These are phyloP conservation scores for Loxodes magnus DNA, from an alignment of 73 alveolate genomes.

Conservation along the genomic window DNA sequence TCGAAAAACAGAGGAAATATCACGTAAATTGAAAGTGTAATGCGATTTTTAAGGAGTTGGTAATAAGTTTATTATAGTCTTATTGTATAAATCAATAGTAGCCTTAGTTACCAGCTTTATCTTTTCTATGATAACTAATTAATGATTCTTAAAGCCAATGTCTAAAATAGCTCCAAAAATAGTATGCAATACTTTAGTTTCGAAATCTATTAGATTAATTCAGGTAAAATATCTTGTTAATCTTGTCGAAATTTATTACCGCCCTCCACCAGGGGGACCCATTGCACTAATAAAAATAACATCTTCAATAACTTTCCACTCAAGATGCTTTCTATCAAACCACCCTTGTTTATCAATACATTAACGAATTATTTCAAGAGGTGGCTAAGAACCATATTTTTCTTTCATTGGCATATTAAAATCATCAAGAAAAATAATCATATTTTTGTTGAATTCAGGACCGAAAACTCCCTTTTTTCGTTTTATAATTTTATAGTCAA, in stretches of 20 bases:
- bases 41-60: constrained; percentile 99
- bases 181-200: constrained; percentile 20
- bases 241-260: constrained; percentile 26
- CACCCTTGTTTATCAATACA: constrained; percentile 96
- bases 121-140: constrained; percentile 24
- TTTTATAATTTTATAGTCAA: constrained; percentile 92
- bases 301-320: not conserved
- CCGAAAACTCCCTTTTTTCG: constrained; percentile 75
- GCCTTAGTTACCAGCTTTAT: constrained; percentile 53
- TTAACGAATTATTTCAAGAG: constrained; percentile 82
- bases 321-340: constrained; percentile 71
- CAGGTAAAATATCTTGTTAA: constrained; percentile 45
- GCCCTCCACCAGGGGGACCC: constrained; percentile 25
- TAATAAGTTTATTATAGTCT: constrained; percentile 82
- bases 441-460: constrained; percentile 77
- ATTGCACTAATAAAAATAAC: constrained; percentile 16
- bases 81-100: constrained; percentile 85
- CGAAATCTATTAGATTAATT: constrained; percentile 34
- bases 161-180: constrained; percentile 22
- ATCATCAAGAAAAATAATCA: constrained; percentile 92
- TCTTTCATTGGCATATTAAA: constrained; percentile 97
- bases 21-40: constrained; percentile 98
- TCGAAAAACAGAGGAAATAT: constrained; percentile 90
- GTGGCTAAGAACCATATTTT: constrained; percentile 67
- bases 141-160: constrained; percentile 18